Percentiles rank a stretch among this genome's conserved stretches.
Evolutionary conservation across 2,329 filamentous ascomycete genomes (phyloP).

Genomic region (Paracoccidioides brasiliensis): DNA sequence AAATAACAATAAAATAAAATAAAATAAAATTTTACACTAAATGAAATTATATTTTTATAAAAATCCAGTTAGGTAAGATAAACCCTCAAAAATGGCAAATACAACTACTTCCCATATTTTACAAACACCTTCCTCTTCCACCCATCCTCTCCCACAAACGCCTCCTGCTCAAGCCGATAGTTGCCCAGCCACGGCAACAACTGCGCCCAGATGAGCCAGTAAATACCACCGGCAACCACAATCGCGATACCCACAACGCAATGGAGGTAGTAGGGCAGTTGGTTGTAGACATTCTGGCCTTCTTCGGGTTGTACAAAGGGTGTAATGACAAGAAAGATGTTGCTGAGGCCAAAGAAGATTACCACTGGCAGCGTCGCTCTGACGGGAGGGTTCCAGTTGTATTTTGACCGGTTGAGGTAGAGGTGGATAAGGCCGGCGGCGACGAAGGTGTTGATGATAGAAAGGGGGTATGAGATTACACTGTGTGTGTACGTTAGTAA

Average conservation of each 20-base stretch:
- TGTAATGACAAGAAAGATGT: constrained; percentile 48
- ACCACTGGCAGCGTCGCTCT: constrained; percentile 42
- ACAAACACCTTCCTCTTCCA: constrained; percentile 7
- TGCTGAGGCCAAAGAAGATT: constrained; percentile 48
- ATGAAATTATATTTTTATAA: no score
- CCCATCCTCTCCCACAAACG: constrained; percentile 8
- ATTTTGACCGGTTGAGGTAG: constrained; percentile 12
- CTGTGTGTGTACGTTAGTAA: not conserved
- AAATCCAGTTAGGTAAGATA: no score
- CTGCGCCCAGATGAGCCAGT: constrained; percentile 26
- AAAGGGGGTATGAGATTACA: constrained; percentile 14
- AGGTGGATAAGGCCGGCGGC: constrained; percentile 42
- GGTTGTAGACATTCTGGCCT: constrained; percentile 34
- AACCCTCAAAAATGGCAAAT: no score
- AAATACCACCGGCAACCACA: constrained; percentile 33
- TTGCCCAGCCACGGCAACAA: constrained; percentile 6
- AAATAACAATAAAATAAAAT: no score
- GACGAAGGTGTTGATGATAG: constrained; percentile 19
- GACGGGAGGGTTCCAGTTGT: constrained; percentile 43
- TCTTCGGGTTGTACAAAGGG: constrained; percentile 39
- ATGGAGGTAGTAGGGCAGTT: constrained; percentile 36
- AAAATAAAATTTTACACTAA: no score
- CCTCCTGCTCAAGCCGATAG: constrained; percentile 7
- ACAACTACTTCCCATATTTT: not conserved
- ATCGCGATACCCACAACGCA: constrained; percentile 37